Percentiles rank a stretch among this genome's conserved stretches.
Conservation (phyloP, 805 yeast species). For the Myxozyma mucilagina region DNA sequence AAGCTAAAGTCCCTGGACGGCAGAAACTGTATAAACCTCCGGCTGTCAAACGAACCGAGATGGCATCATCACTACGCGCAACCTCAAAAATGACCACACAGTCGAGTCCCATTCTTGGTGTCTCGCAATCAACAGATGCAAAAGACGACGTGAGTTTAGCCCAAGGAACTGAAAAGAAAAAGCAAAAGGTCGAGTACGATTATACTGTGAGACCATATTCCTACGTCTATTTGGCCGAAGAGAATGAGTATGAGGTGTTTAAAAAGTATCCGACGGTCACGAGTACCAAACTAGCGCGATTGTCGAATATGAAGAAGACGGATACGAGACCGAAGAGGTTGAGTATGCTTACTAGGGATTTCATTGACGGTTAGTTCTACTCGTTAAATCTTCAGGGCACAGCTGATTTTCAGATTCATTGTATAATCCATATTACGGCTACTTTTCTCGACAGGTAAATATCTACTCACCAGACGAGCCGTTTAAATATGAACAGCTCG, state of each 20-base stretch:
- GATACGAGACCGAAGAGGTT: conserved; percentile 56
- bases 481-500: conserved; percentile 58
- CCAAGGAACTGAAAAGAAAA: conserved; percentile 3
- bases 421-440: conserved; percentile 80
- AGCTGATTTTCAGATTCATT: conserved; percentile 59
- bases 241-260: conserved; percentile 44
- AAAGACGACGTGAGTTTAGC: background rate
- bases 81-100: conserved; percentile 8
- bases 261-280: conserved; percentile 49
- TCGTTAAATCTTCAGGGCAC: background rate
- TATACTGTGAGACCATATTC: conserved; percentile 34
- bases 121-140: background rate
- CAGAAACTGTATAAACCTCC: conserved; percentile 2
- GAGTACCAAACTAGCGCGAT: conserved; percentile 40
- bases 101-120: conserved; percentile 22
- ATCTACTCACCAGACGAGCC: conserved; percentile 69
- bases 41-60: background rate
- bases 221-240: conserved; percentile 34
- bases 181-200: conserved; percentile 26
- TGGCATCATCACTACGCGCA: conserved; percentile 17
- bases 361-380: conserved; percentile 53
- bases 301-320: conserved; percentile 30
- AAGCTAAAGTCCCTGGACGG: background rate
- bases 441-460: conserved; percentile 74
- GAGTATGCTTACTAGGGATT: conserved; percentile 75